Base-by-base conservation (phyloP, 1,284 basidiomycete genomes). In the Ustanciosporium gigantosporum region DNA sequence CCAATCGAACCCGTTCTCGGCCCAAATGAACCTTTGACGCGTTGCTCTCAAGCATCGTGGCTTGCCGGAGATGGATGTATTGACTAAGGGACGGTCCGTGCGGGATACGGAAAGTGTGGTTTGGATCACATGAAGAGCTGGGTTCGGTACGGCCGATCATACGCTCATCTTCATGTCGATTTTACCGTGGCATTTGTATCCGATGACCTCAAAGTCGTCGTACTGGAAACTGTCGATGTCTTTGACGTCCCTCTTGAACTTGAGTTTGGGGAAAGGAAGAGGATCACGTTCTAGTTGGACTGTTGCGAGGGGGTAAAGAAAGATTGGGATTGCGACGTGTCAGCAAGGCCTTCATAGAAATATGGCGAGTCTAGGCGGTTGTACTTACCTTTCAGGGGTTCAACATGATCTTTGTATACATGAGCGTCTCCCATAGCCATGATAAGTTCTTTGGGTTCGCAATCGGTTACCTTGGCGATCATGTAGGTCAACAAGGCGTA, bases 111-210 rank as follows among this genome's bases (percentile, higher is more conserved):
- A n/a, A n/a, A n/a, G n/a, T n/a, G n/a, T n/a, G n/a, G n/a, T n/a
- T n/a, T n/a, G n/a, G n/a, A n/a, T n/a, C n/a, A n/a, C n/a, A n/a
- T n/a, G n/a, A n/a, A n/a, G n/a, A n/a, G n/a, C n/a, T n/a, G n/a
- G n/a, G n/a, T n/a, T n/a, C n/a, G n/a, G n/a, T n/a, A n/a, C n/a
- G 17, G 31, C 13, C 5, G 19, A 6, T 21, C 82, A 91, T 31
- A 95, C 90, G 78, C 90, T 93, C 94, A 97, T 97, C 82, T 92
- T 92, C 94, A 98, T 97, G 42, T 89, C 83, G 71, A 98, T 91
- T 66, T 85, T 84, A 6, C 87, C 87, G 76, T 91, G 85, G 11
- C 90, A 89, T 59, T 88, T 84, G 76, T 98, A 98, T 0, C 88
- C 88, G 50, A 89, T 86, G 8, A 98, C 85, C 34, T 87, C 82